These are phyloP conservation scores for Ambrosiella xylebori DNA, from an alignment of 2,329 filamentous ascomycete species.

Conservation along the genomic window DNA sequence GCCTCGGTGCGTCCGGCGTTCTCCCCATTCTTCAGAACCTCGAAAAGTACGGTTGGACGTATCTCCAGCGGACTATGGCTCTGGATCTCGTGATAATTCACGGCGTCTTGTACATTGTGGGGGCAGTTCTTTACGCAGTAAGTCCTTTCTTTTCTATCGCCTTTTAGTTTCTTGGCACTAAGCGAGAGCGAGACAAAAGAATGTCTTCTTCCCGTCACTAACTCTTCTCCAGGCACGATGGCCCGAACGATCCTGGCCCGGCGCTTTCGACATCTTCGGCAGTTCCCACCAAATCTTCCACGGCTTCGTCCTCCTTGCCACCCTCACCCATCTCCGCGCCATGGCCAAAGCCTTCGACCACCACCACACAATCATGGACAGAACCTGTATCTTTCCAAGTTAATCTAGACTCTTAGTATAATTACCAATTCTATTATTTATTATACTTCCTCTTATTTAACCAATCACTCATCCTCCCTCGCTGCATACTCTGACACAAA, in stretches of 20 bases:
- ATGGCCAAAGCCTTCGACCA: constrained; percentile 75
- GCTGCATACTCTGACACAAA: constrained; percentile 48
- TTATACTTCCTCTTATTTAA: constrained; percentile 7
- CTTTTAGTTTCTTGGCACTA: too few relatives aligned
- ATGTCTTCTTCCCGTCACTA: background rate
- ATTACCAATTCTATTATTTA: background rate
- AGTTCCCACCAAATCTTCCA: constrained; percentile 96
- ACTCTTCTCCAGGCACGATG: constrained; percentile 41
- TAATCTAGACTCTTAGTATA: background rate
- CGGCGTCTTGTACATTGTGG: constrained; percentile 68
- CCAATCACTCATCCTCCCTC: constrained; percentile 17
- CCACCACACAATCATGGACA: constrained; percentile 47
- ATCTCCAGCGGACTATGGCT: constrained; percentile 57
- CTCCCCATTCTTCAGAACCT: constrained; percentile 70
- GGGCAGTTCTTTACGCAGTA: constrained; percentile 73
- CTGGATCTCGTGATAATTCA: constrained; percentile 66
- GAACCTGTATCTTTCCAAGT: constrained; percentile 25
- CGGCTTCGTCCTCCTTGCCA: constrained; percentile 69
- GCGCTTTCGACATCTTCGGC: constrained; percentile 75
- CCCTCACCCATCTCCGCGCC: constrained; percentile 62
- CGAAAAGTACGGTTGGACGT: constrained; percentile 44
- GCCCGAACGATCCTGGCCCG: constrained; percentile 65
- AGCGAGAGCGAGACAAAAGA: background rate
- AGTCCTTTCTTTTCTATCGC: constrained; percentile 19
- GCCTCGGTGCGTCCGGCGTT: constrained; percentile 67